A percentile compares a stretch with the other conserved stretches of the same genome.
Evolutionary conservation across 306 rosid genomes (phyloP).

Genomic region (Cucumis hystrix): DNA sequence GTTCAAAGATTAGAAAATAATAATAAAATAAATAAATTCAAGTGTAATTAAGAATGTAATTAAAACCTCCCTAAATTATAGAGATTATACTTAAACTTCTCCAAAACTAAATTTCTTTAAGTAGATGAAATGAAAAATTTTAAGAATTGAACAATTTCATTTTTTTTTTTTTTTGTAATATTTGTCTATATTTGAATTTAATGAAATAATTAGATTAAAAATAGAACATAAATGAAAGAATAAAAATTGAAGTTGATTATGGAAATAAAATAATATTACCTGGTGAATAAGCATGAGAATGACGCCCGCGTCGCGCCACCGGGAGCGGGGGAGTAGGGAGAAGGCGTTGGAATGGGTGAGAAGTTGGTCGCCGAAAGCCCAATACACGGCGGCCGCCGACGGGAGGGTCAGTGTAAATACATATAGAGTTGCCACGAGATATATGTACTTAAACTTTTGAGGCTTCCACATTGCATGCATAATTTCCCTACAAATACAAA

Average conservation of each 20-base stretch:
- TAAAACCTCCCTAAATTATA: too few relatives aligned
- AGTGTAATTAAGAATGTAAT: too few relatives aligned
- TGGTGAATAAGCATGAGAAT: slow-evolving; percentile 59
- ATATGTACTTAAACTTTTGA: slow-evolving; percentile 39
- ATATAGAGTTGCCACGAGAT: slow-evolving; percentile 44
- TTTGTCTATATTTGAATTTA: too few relatives aligned
- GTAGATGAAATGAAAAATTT: neutral
- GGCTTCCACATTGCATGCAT: slow-evolving; percentile 11
- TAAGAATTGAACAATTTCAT: too few relatives aligned
- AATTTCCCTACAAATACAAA: neutral
- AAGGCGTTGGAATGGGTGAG: slow-evolving; percentile 41
- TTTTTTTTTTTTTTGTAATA: too few relatives aligned
- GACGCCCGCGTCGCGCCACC: slow-evolving; percentile 46
- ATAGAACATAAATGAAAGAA: too few relatives aligned
- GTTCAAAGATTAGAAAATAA: too few relatives aligned
- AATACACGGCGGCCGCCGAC: slow-evolving; percentile 40
- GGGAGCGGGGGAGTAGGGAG: slow-evolving; percentile 40
- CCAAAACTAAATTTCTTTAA: neutral
- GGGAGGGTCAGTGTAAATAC: slow-evolving; percentile 59
- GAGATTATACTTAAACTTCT: neutral
- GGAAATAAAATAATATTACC: slow-evolving; percentile 9
- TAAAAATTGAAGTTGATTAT: too few relatives aligned
- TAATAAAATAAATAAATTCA: too few relatives aligned
- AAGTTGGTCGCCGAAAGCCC: slow-evolving; percentile 65
- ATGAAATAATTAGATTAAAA: too few relatives aligned